Evolutionary conservation across 2,329 filamentous ascomycete species (phyloP), one percentile per base, ranked within the genome.

Genomic region (Cytospora piceae): DNA sequence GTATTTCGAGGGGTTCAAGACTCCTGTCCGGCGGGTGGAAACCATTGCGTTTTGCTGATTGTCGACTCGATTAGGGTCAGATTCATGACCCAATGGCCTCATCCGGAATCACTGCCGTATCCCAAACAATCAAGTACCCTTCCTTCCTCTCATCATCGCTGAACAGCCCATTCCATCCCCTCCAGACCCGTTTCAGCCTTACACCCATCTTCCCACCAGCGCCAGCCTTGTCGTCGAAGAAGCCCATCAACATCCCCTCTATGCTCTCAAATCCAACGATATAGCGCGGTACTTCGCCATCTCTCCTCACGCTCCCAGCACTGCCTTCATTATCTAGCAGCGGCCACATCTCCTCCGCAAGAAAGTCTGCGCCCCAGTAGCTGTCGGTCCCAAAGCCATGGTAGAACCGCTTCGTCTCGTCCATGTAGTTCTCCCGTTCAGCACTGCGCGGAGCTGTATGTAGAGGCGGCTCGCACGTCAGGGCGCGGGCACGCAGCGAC

Each of bases 331-430:
- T 39, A 1, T 12, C 22, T 29, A 22, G 34, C 24, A 49, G 46
- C 1, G 74, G 75, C 80, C 80, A 87, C 29, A 92, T 73, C 79
- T 86, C 78, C 54, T 75, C 70, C 65, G 77, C 70, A 34, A 94
- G 73, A 72, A 92, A 94, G 0, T 69, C 70, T 12, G 63, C 55
- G 2, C 74, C 74, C 58, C 73, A 74, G 17, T 9, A n/a, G 4
- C 56, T 37, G 69, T 75, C 7, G 14, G 58, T 27, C 8, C 65
- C 67, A 27, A 78, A 75, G 27, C 89, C 86, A 67, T 90, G 77
- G 77, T 97, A 98, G 80, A 99, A 99, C 54, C 89, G 84, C 75
- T 97, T 94, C 9, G 93, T 94, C 80, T 99, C 94, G 75, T 97
- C 94, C 20, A 90, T 80, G 77, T 99, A 99, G 2, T 74, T 73